phyloP scores from a whole-genome alignment of 1,284 basidiomycete species.

The Austroboletus niveus region DNA sequence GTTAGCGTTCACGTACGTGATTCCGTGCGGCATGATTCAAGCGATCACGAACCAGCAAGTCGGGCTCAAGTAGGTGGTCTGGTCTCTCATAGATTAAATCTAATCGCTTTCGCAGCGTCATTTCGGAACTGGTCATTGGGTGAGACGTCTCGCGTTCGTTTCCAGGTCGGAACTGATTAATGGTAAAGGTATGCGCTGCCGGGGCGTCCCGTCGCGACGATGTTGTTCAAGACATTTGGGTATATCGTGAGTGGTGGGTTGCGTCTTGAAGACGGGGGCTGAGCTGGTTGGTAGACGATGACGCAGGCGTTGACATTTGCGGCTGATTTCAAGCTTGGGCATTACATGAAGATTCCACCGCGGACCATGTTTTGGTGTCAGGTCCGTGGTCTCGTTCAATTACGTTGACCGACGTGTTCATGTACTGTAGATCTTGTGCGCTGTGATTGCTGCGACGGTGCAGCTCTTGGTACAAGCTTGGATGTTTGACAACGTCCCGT shows the following conservation, averaged over 20 bases:
- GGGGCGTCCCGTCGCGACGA: slow-evolving; percentile 41
- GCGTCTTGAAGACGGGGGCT: not conserved
- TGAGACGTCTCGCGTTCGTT: slow-evolving; percentile 14
- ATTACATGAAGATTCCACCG: slow-evolving; percentile 55
- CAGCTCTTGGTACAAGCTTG: slow-evolving; percentile 44
- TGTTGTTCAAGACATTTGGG: slow-evolving; percentile 42
- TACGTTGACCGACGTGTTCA: not conserved
- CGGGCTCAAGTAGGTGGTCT: slow-evolving; percentile 35
- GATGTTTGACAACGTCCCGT: slow-evolving; percentile 40
- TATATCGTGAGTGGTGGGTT: slow-evolving; percentile 34
- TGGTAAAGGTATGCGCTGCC: slow-evolving; percentile 33
- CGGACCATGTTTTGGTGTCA: slow-evolving; percentile 45
- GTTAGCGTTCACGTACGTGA: slow-evolving; percentile 39
- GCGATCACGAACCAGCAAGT: slow-evolving; percentile 47
- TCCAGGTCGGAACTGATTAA: not conserved
- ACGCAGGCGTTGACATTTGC: slow-evolving; percentile 43
- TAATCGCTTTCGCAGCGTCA: slow-evolving; percentile 28
- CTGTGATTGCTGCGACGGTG: slow-evolving; percentile 40
- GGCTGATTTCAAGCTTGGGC: slow-evolving; percentile 45
- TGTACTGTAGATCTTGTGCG: slow-evolving; percentile 34
- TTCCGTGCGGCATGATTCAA: slow-evolving; percentile 48
- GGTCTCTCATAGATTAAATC: not conserved
- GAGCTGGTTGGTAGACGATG: slow-evolving; percentile 24
- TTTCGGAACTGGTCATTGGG: slow-evolving; percentile 50
- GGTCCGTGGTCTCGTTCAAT: slow-evolving; percentile 6